phyloP scores from a whole-genome alignment of 2,329 filamentous ascomycete genomes.

The Colletotrichum caudatum region DNA sequence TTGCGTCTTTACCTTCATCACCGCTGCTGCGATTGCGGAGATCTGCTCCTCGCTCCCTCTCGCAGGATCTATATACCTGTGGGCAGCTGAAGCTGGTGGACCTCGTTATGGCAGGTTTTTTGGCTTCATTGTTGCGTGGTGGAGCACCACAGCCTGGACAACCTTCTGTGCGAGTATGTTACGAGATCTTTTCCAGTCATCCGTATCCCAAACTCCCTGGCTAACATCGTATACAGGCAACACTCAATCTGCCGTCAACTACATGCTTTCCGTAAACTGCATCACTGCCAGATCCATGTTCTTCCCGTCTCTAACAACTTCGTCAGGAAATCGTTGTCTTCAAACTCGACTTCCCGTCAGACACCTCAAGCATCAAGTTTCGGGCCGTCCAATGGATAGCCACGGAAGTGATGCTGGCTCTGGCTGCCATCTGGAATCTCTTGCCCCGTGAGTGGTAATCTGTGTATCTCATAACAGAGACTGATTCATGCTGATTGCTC shows the following conservation, averaged over 20 bases:
- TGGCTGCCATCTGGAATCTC: constrained; percentile 63
- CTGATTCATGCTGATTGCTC: not conserved
- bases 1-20: constrained; percentile 71
- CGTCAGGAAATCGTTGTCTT: constrained; percentile 68
- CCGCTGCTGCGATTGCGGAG: constrained; percentile 70
- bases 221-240: constrained; percentile 51
- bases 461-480: rapidly evolving
- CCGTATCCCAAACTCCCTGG: not conserved
- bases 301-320: not conserved
- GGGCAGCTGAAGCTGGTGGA: constrained; percentile 71
- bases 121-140: constrained; percentile 73
- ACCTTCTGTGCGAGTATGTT: constrained; percentile 64
- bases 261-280: constrained; percentile 61
- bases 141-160: constrained; percentile 73
- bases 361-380: constrained; percentile 65
- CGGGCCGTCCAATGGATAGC: constrained; percentile 72
- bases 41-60: constrained; percentile 70
- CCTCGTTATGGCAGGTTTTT: constrained; percentile 66
- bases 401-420: constrained; percentile 62
- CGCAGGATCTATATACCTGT: constrained; percentile 70
- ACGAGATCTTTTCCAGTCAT: not conserved
- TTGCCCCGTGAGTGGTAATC: constrained; percentile 58
- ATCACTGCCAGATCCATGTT: not conserved
- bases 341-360: constrained; percentile 65
- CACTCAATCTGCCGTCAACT: constrained; percentile 63